Percentiles rank a stretch among this genome's conserved stretches.
Evolutionary conservation across 306 rosid genomes (phyloP).

Genomic region (Medicago arabica): DNA sequence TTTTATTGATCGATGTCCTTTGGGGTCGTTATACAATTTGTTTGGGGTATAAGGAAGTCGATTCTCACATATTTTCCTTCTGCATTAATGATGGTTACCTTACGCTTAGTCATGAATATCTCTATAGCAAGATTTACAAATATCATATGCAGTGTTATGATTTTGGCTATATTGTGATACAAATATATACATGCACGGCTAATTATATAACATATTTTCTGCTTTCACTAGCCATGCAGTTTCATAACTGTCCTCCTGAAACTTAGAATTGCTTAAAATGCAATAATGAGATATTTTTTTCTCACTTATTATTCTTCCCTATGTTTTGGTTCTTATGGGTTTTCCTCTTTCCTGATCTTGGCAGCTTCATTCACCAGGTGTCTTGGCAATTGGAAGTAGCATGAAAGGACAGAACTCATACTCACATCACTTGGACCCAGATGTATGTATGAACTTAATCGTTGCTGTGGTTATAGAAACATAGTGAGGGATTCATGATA

Average conservation of each 20-base stretch:
- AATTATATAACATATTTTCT: neutral
- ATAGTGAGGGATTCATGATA: neutral
- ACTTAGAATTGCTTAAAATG: too few relatives aligned
- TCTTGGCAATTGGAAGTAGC: constrained; percentile 97
- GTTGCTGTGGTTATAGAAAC: neutral
- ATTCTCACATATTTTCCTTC: neutral
- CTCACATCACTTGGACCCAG: constrained; percentile 96
- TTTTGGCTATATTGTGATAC: neutral
- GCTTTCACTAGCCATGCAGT: too few relatives aligned
- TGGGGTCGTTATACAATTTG: neutral
- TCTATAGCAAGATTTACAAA: constrained; percentile 10
- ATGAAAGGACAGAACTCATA: constrained; percentile 97
- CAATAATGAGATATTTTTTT: too few relatives aligned
- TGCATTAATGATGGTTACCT: neutral
- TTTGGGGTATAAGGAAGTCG: constrained; percentile 18
- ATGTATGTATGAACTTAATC: constrained; percentile 62
- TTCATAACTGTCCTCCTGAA: too few relatives aligned
- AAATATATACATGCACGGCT: constrained; percentile 8
- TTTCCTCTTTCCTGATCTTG: constrained; percentile 45
- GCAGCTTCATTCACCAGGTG: constrained; percentile 97
- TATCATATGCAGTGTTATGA: neutral
- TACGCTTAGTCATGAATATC: constrained; percentile 24
- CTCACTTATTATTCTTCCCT: constrained; percentile 2
- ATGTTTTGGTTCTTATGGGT: constrained; percentile 45
- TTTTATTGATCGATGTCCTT: constrained; percentile 21